phyloP scores from a whole-genome alignment of 2,329 filamentous ascomycete species.

The Fusarium coicis region DNA sequence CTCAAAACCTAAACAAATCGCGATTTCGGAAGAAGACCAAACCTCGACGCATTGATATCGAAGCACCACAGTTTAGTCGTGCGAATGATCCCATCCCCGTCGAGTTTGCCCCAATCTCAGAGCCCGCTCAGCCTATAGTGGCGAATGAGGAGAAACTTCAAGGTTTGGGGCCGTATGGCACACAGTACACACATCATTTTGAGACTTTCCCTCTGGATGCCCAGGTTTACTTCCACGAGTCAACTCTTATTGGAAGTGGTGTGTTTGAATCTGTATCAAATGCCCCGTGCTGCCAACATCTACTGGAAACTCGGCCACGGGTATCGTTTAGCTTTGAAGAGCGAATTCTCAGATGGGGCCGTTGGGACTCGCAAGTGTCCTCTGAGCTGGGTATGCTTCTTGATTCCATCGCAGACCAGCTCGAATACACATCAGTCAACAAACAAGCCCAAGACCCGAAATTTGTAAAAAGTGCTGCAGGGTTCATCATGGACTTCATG shows the following conservation, averaged over 20 bases:
- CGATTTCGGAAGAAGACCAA: slow-evolving; percentile 57
- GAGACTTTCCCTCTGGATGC: slow-evolving; percentile 68
- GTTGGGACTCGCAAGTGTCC: slow-evolving; percentile 67
- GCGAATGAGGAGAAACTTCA: slow-evolving; percentile 50
- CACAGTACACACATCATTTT: slow-evolving; percentile 70
- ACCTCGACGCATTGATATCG: slow-evolving; percentile 59
- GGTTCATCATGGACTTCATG: slow-evolving; percentile 62
- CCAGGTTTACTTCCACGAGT: slow-evolving; percentile 68
- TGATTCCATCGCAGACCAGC: slow-evolving; percentile 65
- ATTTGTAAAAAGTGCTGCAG: slow-evolving; percentile 47
- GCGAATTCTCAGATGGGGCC: slow-evolving; percentile 63
- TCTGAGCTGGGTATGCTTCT: slow-evolving; percentile 71
- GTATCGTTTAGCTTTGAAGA: slow-evolving; percentile 59
- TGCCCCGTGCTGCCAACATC: slow-evolving; percentile 41
- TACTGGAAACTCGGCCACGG: slow-evolving; percentile 48
- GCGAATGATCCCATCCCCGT: slow-evolving; percentile 62
- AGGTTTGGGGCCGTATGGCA: slow-evolving; percentile 70
- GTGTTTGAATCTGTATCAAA: slow-evolving; percentile 55
- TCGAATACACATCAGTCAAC: slow-evolving; percentile 35
- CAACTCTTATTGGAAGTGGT: slow-evolving; percentile 68
- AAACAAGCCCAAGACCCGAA: slow-evolving; percentile 16
- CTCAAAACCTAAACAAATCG: slow-evolving; percentile 29
- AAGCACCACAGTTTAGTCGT: slow-evolving; percentile 63
- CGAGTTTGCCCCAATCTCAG: slow-evolving; percentile 10
- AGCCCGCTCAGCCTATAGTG: slow-evolving; percentile 15